These are phyloP conservation scores for Coelastrella sp. DNA, from an alignment of 139 green algal species.

Conservation along the genomic window DNA sequence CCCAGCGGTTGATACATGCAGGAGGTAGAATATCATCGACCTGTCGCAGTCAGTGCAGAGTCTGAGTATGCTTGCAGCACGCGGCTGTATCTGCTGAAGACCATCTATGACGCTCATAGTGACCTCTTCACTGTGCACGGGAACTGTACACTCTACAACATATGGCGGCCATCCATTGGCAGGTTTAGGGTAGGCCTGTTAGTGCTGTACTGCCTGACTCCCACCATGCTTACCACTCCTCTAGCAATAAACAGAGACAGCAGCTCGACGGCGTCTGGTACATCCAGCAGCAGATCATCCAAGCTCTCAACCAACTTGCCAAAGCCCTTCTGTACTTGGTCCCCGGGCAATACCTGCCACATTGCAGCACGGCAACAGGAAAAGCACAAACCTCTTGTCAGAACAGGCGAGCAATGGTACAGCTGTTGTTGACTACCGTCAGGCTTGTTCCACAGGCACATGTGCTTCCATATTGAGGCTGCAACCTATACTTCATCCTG, in stretches of 20 bases:
- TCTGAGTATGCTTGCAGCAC: neutral
- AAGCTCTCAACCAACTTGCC: constrained; percentile 66
- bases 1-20: constrained; percentile 60
- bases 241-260: constrained; percentile 89
- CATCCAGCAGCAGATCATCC: constrained; percentile 88
- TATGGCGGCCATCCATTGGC: too few species aligned
- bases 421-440: too few species aligned
- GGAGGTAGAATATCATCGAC: constrained; percentile 86
- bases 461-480: too few species aligned
- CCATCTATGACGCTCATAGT: too few species aligned
- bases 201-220: too few species aligned
- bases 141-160: too few species aligned
- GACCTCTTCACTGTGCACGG: too few species aligned
- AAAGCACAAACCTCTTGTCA: neutral
- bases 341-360: constrained; percentile 55
- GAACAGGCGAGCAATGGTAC: neutral
- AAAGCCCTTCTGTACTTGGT: constrained; percentile 84
- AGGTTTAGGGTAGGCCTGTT: too few species aligned
- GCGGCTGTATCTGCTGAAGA: neutral
- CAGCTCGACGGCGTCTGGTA: too few species aligned
- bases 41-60: neutral
- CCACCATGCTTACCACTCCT: constrained; percentile 77
- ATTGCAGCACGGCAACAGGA: neutral
- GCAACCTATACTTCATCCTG: too few species aligned
- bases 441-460: too few species aligned